Percentiles rank a stretch among this genome's conserved stretches.
Evolutionary conservation across 1,284 basidiomycete species (phyloP).

Genomic region (Ustilago trichophora): DNA sequence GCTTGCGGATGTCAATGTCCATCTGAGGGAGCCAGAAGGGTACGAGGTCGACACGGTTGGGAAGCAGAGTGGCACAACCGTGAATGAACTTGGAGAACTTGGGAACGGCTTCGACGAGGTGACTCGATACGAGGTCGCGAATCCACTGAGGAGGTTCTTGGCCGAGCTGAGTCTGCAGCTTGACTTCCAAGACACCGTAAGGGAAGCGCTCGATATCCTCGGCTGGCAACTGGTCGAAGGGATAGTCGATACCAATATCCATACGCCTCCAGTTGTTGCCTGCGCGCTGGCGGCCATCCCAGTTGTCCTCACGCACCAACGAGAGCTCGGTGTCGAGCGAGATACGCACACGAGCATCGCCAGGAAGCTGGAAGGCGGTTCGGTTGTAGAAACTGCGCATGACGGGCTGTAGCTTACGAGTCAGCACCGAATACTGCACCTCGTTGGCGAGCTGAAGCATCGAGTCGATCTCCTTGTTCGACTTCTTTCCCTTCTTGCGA

Average conservation of each 20-base stretch:
- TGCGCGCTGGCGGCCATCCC: constrained; percentile 82
- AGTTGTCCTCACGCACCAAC: constrained; percentile 94
- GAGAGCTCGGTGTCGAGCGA: constrained; percentile 96
- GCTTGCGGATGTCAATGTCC: constrained; percentile 72
- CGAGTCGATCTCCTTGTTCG: constrained; percentile 86
- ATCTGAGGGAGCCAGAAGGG: constrained; percentile 96
- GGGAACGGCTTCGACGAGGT: constrained; percentile 73
- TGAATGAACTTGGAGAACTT: constrained; percentile 91
- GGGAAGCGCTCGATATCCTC: constrained; percentile 92
- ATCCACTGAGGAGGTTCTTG: constrained; percentile 98
- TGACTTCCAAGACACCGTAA: constrained; percentile 92
- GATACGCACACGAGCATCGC: constrained; percentile 95
- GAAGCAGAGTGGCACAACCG: constrained; percentile 90
- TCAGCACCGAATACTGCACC: constrained; percentile 89
- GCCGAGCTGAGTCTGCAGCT: constrained; percentile 94
- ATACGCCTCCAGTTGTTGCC: constrained; percentile 91
- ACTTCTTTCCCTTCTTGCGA: constrained; percentile 91
- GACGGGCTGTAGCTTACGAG: constrained; percentile 81
- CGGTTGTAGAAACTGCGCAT: constrained; percentile 99
- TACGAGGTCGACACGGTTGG: constrained; percentile 93
- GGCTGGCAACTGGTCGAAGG: constrained; percentile 79
- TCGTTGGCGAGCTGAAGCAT: constrained; percentile 97
- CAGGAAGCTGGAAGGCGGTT: constrained; percentile 97
- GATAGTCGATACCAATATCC: constrained; percentile 91
- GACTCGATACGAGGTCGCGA: constrained; percentile 88